phyloP scores from a whole-genome alignment of 78 protist genomes.

The Pigoraptor vietnamica region DNA sequence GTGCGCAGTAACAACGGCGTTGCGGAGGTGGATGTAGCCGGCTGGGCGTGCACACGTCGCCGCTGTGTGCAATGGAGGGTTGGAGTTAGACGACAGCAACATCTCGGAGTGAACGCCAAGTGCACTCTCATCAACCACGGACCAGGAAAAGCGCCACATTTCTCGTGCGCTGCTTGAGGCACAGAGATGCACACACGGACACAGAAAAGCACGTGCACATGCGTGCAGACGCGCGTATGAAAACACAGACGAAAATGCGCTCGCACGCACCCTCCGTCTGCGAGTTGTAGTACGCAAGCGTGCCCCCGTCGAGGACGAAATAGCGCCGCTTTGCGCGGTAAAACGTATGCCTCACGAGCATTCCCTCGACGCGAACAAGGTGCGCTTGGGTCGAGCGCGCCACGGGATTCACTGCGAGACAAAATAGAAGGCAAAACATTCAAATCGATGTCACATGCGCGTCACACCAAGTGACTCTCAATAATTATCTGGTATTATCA shows the following conservation, averaged over 20 bases:
- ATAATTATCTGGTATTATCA: no score
- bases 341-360: background rate
- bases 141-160: no score
- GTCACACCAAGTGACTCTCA: no score
- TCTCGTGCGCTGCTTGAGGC: no score
- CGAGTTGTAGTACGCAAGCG: slow-evolving; percentile 15
- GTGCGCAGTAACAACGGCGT: background rate
- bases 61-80: no score
- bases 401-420: background rate
- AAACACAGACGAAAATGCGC: no score
- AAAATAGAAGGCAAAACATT: background rate
- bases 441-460: background rate
- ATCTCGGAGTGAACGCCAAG: no score
- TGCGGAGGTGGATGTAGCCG: background rate
- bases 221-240: no score
- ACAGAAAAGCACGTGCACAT: no score
- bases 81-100: no score
- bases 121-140: no score
- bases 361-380: background rate
- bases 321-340: background rate
- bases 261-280: background rate
- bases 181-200: no score
- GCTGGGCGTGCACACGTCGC: background rate
- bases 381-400: background rate
- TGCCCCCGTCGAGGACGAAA: slow-evolving; percentile 13